phyloP scores from a whole-genome alignment of 192 early-diverging fungal species.

The Backusella australiensis region DNA sequence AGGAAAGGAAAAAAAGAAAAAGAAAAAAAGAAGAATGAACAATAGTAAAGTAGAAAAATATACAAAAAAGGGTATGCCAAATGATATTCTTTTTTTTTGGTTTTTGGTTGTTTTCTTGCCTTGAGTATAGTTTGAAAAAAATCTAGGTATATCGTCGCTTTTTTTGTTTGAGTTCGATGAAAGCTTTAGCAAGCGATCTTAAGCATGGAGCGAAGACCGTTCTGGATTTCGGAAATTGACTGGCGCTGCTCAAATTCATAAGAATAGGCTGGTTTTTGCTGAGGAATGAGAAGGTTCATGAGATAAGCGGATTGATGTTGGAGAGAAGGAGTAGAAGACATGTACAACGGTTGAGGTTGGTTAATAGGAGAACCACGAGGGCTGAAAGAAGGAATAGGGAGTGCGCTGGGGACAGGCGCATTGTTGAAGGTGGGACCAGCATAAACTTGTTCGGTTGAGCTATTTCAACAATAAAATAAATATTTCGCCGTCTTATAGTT shows the following conservation, averaged over 20 bases:
- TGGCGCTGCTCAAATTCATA: conserved; percentile 12
- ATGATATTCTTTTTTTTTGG: neutral
- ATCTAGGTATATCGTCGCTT: neutral
- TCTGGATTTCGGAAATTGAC: conserved; percentile 45
- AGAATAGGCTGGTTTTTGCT: neutral
- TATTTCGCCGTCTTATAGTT: neutral
- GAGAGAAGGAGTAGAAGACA: conserved; percentile 17
- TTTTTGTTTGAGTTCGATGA: neutral
- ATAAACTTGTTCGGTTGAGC: conserved; percentile 30
- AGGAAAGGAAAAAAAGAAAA: neutral
- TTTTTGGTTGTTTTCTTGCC: conserved; percentile 1
- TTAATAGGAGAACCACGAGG: conserved; percentile 18
- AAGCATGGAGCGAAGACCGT: conserved; percentile 42
- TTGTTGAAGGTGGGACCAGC: conserved; percentile 59
- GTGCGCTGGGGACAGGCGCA: conserved; percentile 48
- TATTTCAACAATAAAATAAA: neutral
- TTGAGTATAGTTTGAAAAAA: conserved; percentile 4
- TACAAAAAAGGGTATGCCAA: conserved; percentile 3
- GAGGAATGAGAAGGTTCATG: conserved; percentile 11
- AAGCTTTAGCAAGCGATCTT: conserved; percentile 39
- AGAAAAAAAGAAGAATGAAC: neutral
- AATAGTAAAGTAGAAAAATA: neutral
- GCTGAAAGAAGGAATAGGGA: conserved; percentile 52
- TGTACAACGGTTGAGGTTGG: conserved; percentile 22
- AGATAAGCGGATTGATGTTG: conserved; percentile 19